Percentiles rank a stretch among this genome's conserved stretches.
Conservation (phyloP, 208 protist genomes). For the Entamoeba invadens region DNA sequence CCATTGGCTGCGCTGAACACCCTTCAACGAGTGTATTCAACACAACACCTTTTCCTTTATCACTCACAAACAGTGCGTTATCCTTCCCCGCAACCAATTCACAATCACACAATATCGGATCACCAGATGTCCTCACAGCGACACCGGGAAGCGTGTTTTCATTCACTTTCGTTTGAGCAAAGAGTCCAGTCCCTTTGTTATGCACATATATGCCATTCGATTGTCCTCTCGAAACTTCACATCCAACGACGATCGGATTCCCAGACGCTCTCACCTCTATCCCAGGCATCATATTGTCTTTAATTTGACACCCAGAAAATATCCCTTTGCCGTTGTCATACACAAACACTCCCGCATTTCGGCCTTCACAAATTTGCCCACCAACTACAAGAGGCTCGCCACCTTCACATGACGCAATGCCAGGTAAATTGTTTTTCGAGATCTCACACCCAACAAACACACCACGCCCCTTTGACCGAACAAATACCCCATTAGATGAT, state of each 20-base stretch:
- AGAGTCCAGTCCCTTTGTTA: not conserved
- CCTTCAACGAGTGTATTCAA: not conserved
- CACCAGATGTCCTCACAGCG: not conserved
- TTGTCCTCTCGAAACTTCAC: not conserved
- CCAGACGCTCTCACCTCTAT: not conserved
- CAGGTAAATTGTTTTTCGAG: not conserved
- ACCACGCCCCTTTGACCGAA: not conserved
- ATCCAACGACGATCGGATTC: not conserved
- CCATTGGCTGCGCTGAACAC: not conserved
- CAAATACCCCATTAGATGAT: not conserved
- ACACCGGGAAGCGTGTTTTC: not conserved
- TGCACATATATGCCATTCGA: not conserved
- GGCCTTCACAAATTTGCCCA: not conserved
- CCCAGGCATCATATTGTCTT: not conserved
- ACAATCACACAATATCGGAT: not conserved
- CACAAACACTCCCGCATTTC: not conserved
- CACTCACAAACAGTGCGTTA: not conserved
- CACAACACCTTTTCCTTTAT: not conserved
- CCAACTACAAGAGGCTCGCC: not conserved
- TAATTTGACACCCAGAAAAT: not conserved
- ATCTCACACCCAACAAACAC: not conserved
- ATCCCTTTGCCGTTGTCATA: not conserved
- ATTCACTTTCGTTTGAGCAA: not conserved
- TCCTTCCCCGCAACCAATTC: not conserved
- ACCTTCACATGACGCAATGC: not conserved